Base-by-base conservation (phyloP, 805 yeast genomes). In the Candida insectorum region DNA sequence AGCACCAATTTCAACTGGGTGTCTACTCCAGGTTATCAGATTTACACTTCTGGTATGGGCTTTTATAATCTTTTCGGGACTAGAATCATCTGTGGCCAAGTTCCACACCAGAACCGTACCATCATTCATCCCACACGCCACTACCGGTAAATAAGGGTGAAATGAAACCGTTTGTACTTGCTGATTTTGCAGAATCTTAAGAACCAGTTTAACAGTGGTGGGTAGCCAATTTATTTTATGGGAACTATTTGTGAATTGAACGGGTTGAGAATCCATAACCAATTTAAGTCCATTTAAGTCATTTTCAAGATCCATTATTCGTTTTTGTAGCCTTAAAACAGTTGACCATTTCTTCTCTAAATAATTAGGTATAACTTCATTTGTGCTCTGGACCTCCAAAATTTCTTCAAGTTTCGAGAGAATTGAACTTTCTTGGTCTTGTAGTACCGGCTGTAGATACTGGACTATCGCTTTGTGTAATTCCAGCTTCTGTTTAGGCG, bases 321-420 rank as follows among this genome's bases (percentile, higher is more conserved):
- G 73, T 41, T 79, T 74, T 58, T 91, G 96, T 19, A 91, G 65
- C 28, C 95, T 65, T 20, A 86, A 69, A 4, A 89, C 91, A 0
- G 95, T 80, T 1, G 81, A 70, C 97, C 97, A 89, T 60, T 88
- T 89, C 58, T 81, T 82, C 45, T 82, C 86, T 24, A 86, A 60
- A 39, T 65, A 67, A 41, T 63, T 52, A 31, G 65, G 58, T 8
- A 65, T 59, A 4, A 62, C 45, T 13, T 47, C 44, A 19, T 33
- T 35, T 23, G 30, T 26, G 17, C 39, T 23, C 27, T 33, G 44
- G 14, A 38, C 43, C 9, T 41, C 37, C 33, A 37, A 39, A 15
- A 16, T 33, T 30, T 24, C 33, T 18, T 31, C 30, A 10, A 40
- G 14, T 10, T 35, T 26, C 3, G 20, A 24, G 38, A 52, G 13